Evolutionary conservation across 257 asterid species (phyloP), one percentile per base, ranked within the genome.

Genomic region (Penstemon newberryi): DNA sequence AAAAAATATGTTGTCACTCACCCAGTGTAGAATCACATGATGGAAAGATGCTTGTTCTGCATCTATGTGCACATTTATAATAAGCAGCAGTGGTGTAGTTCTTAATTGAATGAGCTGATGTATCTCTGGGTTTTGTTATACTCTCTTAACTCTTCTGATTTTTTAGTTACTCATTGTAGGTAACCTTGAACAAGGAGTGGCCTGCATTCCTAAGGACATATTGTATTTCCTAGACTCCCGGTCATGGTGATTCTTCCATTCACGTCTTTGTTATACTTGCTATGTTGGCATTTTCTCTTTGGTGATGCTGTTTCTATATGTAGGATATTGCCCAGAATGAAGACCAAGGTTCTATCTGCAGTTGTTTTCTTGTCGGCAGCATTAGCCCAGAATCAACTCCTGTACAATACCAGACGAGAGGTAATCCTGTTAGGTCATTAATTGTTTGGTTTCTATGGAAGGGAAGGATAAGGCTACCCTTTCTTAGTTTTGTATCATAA

Each of bases 271-370:
- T 11, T 54, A 11, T 63, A 60, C 75, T 58, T 63, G 57, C 69
- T 44, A 47, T 18, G 65, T 60, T 64, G 61, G 45, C 54, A 50
- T 56, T 63, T 44, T 54, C 52, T 45, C 53, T 73, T 73, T 66
- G 76, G 66, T 57, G 66, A 67, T 73, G 64, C 44, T 76, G 70
- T 57, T 72, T 58, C 57, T 69, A 61, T 51, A 51, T 69, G 75
- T 72, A 91, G 98, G 98, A 69, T 89, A 66, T 68, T 77, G 68
- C 82, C 91, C 13, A 61, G 80, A 76, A 70, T 83, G 77, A 86
- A 80, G 86, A 66, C 63, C 33, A 84, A 75, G 83, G 86, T 84
- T 33, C 73, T 84, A 60, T 83, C 81, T 63, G 84, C 95, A 40
- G 71, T 85, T 70, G 51, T 87, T 72, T 75, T 66, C 72, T 76